These are phyloP conservation scores for Axilococcus clingmanii DNA, from an alignment of 139 green algal genomes.

Conservation along the genomic window DNA sequence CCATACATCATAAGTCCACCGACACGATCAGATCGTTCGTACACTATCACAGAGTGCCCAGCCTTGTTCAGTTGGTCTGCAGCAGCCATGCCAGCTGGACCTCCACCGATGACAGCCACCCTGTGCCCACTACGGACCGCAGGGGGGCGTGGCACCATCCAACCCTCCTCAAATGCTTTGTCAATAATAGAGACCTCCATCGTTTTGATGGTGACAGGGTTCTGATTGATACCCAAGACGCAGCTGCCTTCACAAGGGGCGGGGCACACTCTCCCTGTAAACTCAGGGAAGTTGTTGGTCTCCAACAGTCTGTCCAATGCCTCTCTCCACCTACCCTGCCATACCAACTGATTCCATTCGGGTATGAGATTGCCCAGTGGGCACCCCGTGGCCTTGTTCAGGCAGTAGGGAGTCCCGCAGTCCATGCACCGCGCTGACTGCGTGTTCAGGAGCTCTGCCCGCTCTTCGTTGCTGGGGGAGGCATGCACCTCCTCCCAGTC, in stretches of 20 bases:
- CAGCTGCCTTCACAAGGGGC: conserved; percentile 92
- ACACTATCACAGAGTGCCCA: conserved; percentile 82
- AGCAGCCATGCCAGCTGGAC: conserved; percentile 83
- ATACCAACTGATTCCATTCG: conserved; percentile 94
- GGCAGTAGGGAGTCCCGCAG: conserved; percentile 95
- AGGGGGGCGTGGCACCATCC: conserved; percentile 83
- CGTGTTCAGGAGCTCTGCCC: conserved; percentile 69
- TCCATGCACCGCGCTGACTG: conserved; percentile 92
- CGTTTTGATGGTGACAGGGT: conserved; percentile 92
- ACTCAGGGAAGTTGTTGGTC: conserved; percentile 99
- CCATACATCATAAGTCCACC: conserved; percentile 94
- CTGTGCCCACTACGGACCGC: conserved; percentile 59
- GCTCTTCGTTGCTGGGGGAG: conserved; percentile 17
- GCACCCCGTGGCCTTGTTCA: conserved; percentile 69
- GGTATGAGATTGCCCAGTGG: conserved; percentile 92
- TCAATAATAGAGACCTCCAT: conserved; percentile 60
- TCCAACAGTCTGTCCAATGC: conserved; percentile 85
- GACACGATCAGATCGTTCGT: conserved; percentile 83
- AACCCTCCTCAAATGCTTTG: conserved; percentile 85
- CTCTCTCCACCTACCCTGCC: conserved; percentile 84
- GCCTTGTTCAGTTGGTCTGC: conserved; percentile 98
- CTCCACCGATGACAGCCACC: conserved; percentile 82
- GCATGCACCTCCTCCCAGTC: conserved; percentile 85
- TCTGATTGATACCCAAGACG: conserved; percentile 95
- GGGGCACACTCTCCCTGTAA: conserved; percentile 88